Percentiles rank a stretch among this genome's conserved stretches.
Conservation (phyloP, 2,329 filamentous ascomycete genomes). For the Akanthomyces uredinophilus region DNA sequence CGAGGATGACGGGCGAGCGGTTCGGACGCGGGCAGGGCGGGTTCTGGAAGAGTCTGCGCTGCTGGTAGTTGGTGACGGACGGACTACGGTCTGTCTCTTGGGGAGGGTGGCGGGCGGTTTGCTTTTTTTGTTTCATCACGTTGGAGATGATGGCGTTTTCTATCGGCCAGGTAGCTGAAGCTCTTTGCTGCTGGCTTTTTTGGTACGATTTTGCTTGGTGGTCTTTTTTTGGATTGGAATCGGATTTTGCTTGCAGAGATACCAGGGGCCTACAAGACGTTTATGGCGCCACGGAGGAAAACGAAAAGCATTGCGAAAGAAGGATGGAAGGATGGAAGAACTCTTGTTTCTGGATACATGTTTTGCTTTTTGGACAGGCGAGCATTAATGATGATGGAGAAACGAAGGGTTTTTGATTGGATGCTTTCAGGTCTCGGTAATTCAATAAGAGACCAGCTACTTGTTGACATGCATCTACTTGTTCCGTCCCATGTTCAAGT, state of each 20-base stretch:
- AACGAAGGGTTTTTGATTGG: not conserved
- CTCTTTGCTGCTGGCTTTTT: not conserved
- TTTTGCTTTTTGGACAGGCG: not conserved
- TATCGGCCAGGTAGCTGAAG: too few species aligned
- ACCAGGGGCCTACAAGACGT: slow-evolving; percentile 1
- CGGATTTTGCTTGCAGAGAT: slow-evolving; percentile 9
- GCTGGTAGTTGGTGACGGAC: too few species aligned
- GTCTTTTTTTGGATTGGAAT: not conserved
- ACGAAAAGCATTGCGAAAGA: slow-evolving; percentile 1
- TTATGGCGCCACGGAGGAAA: slow-evolving; percentile 1
- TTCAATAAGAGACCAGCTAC: too few species aligned
- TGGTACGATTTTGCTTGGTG: not conserved
- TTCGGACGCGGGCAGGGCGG: slow-evolving; percentile 38
- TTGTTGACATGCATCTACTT: too few species aligned
- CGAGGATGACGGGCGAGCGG: slow-evolving; percentile 38
- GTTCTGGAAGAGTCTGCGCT: slow-evolving; percentile 54
- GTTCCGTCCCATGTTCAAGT: too few species aligned
- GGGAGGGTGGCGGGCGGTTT: too few species aligned
- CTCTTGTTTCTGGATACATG: not conserved
- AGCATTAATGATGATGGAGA: not conserved
- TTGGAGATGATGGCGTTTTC: not conserved
- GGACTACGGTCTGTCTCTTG: too few species aligned
- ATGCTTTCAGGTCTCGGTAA: not conserved
- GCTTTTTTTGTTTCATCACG: not conserved
- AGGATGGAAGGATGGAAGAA: not conserved